phyloP scores from a whole-genome alignment of 1,284 basidiomycete species.

The Afroboletus lepidellus region DNA sequence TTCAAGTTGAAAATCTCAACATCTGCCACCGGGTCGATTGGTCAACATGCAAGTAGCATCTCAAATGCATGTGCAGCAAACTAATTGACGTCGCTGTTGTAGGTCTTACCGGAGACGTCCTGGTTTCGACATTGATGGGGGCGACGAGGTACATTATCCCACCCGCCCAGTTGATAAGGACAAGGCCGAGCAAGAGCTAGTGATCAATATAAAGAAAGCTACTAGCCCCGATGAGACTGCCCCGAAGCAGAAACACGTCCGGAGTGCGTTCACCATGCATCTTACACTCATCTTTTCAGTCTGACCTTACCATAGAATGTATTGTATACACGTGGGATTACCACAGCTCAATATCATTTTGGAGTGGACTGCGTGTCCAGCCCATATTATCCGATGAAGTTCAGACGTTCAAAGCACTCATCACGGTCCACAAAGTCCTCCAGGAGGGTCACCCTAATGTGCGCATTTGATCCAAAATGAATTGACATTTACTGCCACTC shows the following conservation, averaged over 20 bases:
- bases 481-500: slow-evolving; percentile 7
- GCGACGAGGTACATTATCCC: slow-evolving; percentile 82
- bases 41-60: slow-evolving; percentile 29
- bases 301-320: slow-evolving; percentile 61
- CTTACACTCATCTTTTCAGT: slow-evolving; percentile 1
- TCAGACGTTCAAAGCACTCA: slow-evolving; percentile 94
- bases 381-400: slow-evolving; percentile 94
- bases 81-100: slow-evolving; percentile 24
- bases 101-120: slow-evolving; percentile 38
- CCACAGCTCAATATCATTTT: slow-evolving; percentile 94
- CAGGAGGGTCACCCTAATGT: slow-evolving; percentile 95
- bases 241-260: slow-evolving; percentile 95
- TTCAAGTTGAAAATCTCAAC: not conserved
- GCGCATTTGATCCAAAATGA: slow-evolving; percentile 34
- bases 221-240: slow-evolving; percentile 91
- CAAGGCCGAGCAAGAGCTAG: slow-evolving; percentile 90
- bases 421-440: slow-evolving; percentile 92
- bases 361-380: slow-evolving; percentile 92
- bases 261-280: slow-evolving; percentile 62
- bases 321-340: slow-evolving; percentile 99
- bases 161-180: slow-evolving; percentile 96
- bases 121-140: slow-evolving; percentile 64
- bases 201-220: slow-evolving; percentile 94
- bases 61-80: not conserved
- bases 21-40: slow-evolving; percentile 5